phyloP scores from a whole-genome alignment of 2,329 filamentous ascomycete species.

The Trichoderma atrobrunneum region DNA sequence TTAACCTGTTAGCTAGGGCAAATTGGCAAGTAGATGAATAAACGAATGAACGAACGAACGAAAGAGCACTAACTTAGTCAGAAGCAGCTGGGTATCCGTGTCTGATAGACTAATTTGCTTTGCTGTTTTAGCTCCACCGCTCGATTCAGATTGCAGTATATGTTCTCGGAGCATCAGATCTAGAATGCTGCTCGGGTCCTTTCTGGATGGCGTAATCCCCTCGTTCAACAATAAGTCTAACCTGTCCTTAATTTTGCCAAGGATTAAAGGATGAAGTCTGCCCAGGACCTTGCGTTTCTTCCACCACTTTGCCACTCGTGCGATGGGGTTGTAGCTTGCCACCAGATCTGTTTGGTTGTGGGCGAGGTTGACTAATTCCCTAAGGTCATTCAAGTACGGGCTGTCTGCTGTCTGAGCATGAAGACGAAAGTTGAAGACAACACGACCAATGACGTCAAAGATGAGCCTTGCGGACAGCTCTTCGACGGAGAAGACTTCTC shows the following conservation, averaged over 20 bases:
- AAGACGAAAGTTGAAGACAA: slow-evolving; percentile 24
- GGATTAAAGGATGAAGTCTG: slow-evolving; percentile 8
- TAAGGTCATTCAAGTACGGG: slow-evolving; percentile 18
- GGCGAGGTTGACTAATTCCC: neutral
- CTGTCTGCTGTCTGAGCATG: slow-evolving; percentile 24
- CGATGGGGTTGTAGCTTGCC: slow-evolving; percentile 12
- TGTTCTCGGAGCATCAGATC: slow-evolving; percentile 27
- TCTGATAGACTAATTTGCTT: neutral
- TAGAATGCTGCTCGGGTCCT: slow-evolving; percentile 24
- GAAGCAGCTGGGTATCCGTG: neutral
- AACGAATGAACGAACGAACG: neutral
- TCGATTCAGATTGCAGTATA: neutral
- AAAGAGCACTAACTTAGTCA: neutral
- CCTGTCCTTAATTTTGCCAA: slow-evolving; percentile 14
- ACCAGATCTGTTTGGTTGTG: neutral
- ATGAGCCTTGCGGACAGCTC: slow-evolving; percentile 26
- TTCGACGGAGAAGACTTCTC: slow-evolving; percentile 25
- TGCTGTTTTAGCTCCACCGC: neutral
- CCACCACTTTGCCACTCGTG: neutral
- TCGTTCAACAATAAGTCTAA: slow-evolving; percentile 20
- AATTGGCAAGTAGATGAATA: neutral
- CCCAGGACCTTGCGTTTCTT: neutral
- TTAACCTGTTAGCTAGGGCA: neutral
- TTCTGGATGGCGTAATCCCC: slow-evolving; percentile 21
- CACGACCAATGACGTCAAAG: slow-evolving; percentile 27